phyloP scores from a whole-genome alignment of 306 rosid species.

The Sesbania bispinosa region DNA sequence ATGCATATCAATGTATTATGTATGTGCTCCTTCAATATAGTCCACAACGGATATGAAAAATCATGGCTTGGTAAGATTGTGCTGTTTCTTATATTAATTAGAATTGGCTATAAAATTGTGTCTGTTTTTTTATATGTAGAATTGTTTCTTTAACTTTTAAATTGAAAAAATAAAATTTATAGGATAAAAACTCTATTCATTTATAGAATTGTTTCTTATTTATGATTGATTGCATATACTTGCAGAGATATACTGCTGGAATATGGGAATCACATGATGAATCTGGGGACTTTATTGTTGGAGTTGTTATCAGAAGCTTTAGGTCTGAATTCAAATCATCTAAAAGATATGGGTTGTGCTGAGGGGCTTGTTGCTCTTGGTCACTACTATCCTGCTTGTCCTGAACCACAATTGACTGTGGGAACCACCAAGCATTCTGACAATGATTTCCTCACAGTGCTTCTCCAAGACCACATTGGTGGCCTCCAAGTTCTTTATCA shows the following conservation, averaged over 20 bases:
- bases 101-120: neutral
- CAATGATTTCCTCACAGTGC: slow-evolving; percentile 28
- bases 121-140: too few relatives aligned
- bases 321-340: neutral
- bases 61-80: neutral
- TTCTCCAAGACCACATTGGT: slow-evolving; percentile 39
- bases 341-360: slow-evolving; percentile 18
- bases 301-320: slow-evolving; percentile 29
- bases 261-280: slow-evolving; percentile 6
- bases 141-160: too few relatives aligned
- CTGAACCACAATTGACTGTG: slow-evolving; percentile 30
- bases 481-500: slow-evolving; percentile 29
- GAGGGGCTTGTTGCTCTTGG: neutral
- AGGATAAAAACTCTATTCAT: neutral
- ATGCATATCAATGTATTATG: neutral
- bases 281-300: neutral
- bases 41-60: neutral
- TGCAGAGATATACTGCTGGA: slow-evolving; percentile 27
- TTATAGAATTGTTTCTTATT: neutral
- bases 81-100: neutral
- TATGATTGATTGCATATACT: neutral
- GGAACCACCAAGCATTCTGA: slow-evolving; percentile 28
- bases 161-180: neutral
- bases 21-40: too few relatives aligned
- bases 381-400: slow-evolving; percentile 40